Base-by-base conservation (phyloP, 352 stramenopile genomes). In the Saprolegnia parasitica region DNA sequence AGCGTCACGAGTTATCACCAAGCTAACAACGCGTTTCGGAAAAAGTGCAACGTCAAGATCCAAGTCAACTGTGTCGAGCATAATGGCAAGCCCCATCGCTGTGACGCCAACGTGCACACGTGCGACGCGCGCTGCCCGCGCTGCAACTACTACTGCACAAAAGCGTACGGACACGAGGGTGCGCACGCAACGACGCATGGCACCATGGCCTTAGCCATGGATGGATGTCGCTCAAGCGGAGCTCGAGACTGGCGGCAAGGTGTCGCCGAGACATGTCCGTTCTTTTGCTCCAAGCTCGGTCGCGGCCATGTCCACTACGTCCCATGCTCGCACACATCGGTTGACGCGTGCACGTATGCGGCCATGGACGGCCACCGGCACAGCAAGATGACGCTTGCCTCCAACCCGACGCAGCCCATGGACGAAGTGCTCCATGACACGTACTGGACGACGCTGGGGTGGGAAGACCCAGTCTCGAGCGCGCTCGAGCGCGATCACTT, bases 281-380 rank as follows among this genome's bases (percentile, higher is more conserved):
- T 92, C 21, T 92, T 84, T 68, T 92, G 81, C 67, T 81, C 83
- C 5, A 90, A 91, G 67, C 90, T 88, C 77, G 86, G 84, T 46
- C 84, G 81, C 13, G 76, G 78, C 10, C 84, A 94, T 42, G 81
- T 92, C 4, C 84, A 92, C 62, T 94, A 89, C 45, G 49, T 94
- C 18, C 73, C 82, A 3, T 94, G 84, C 39, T 76, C 87, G 1
- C 79, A 90, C 40, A 52, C 49, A 10, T 74, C 37, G 16, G 67
- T 71, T 18, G 56, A 21, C 0, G 71, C 62, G 3, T 93, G 83
- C 35, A 77, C 89, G n/a, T 76, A 89, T 18, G 74, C 72, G 15
- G 47, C 55, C 0, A 73, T 65, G 0, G 81, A 92, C 55, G 81
- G 86, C 60, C 81, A 81, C 21, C 83, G 82, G 26, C 86, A 94